Conservation (phyloP, 805 yeast genomes). For the Saccharomycopsis fodiens region DNA sequence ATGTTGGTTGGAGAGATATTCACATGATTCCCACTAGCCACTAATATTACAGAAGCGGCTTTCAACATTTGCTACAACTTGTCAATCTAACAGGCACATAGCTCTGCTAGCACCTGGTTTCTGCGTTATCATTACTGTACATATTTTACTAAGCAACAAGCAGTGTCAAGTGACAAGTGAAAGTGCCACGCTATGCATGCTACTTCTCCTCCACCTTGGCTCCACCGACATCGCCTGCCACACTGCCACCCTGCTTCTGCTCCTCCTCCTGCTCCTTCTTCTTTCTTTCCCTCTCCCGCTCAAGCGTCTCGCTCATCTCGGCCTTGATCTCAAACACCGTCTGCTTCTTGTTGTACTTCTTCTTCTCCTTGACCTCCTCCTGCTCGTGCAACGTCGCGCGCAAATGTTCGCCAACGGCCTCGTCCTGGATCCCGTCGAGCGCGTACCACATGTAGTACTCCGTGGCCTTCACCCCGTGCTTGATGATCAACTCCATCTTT, state of each 20-base stretch:
- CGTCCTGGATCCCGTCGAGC: constrained; percentile 69
- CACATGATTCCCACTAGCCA: too few species aligned
- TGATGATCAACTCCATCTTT: constrained; percentile 54
- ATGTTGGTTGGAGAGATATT: too few species aligned
- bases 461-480: constrained; percentile 51
- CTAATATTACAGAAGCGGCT: too few species aligned
- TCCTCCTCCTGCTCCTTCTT: neutral
- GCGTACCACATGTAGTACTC: constrained; percentile 76
- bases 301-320: neutral
- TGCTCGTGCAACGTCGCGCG: constrained; percentile 49
- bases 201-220: too few species aligned
- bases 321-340: neutral
- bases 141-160: too few species aligned
- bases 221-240: too few species aligned
- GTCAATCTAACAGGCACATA: too few species aligned
- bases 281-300: neutral
- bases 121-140: too few species aligned
- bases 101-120: too few species aligned
- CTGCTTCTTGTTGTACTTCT: constrained; percentile 10
- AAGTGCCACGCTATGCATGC: too few species aligned
- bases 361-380: constrained; percentile 33
- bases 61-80: too few species aligned
- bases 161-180: too few species aligned
- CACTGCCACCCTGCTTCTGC: neutral
- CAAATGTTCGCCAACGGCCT: constrained; percentile 52